Base-by-base conservation (phyloP, 139 green algal species). In the Tetratostichococcus sp. region DNA sequence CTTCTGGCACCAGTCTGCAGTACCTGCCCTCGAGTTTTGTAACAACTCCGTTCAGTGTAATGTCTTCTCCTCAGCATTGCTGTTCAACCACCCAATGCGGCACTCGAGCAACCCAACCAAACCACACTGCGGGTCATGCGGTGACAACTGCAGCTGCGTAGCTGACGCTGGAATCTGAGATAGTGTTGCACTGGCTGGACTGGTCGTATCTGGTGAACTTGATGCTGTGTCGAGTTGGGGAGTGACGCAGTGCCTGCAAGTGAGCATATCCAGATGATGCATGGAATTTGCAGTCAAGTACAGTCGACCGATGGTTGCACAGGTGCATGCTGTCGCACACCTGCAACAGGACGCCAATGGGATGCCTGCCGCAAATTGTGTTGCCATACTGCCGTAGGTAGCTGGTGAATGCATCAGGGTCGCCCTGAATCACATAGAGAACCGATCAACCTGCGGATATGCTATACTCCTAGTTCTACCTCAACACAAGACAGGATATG, bases 301-400 rank as follows among this genome's bases (percentile, higher is more conserved):
- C n/a, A n/a, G n/a, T n/a, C n/a, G n/a, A n/a, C n/a, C n/a, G n/a
- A n/a, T n/a, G n/a, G n/a, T n/a, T n/a, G n/a, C n/a, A n/a, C n/a
- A n/a, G n/a, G n/a, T n/a, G n/a, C n/a, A n/a, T n/a, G n/a, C n/a
- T n/a, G n/a, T n/a, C n/a, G n/a, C n/a, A 35, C 78, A 94, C 88
- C 39, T 98, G 84, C 26, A 98, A 80, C 23, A 98, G 80, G 28
- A 98, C 82, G 11, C 84, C 89, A 62, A 98, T 98, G 42, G 95
- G 94, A 75, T 99, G 93, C 2, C 95, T 85, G 16, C 95, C 95
- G 75, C 95, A 98, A 66, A 98, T 97, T 21, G 95, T 98, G 87
- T 98, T 98, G 30, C 84, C 74, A 34, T 76, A 87, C 33, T 82
- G 50, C 30, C 70, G 30, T 16, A 97, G 43, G 80, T 97, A 97